Percentiles rank a stretch among this genome's conserved stretches.
phyloP scores from a whole-genome alignment of 1,284 basidiomycete genomes.

The Sporisorium reilianum region DNA sequence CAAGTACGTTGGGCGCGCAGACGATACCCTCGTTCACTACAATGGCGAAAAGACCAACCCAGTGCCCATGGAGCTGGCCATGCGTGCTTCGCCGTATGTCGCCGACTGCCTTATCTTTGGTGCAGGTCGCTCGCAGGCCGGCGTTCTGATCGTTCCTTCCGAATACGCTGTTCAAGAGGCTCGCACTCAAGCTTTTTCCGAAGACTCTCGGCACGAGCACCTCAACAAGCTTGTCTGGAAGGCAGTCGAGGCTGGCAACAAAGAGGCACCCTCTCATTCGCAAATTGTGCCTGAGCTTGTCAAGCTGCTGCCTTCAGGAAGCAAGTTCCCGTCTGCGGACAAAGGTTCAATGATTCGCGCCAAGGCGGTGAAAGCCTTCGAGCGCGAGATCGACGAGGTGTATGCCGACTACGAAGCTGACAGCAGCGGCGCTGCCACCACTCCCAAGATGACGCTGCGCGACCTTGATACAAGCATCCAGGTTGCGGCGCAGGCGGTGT shows the following conservation, averaged over 20 bases:
- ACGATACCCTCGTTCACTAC: slow-evolving; percentile 74
- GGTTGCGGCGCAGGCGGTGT: slow-evolving; percentile 9
- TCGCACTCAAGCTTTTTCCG: slow-evolving; percentile 19
- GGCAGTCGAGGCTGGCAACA: slow-evolving; percentile 19
- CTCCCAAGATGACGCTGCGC: not conserved
- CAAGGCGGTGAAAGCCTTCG: slow-evolving; percentile 7
- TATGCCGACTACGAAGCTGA: slow-evolving; percentile 32
- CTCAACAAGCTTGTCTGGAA: slow-evolving; percentile 11
- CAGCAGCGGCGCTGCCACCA: not conserved
- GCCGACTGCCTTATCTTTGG: slow-evolving; percentile 76
- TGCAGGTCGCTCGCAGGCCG: slow-evolving; percentile 73
- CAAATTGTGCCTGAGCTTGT: slow-evolving; percentile 35
- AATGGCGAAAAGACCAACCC: slow-evolving; percentile 54
- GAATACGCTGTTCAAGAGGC: slow-evolving; percentile 69
- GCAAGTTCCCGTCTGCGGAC: slow-evolving; percentile 20
- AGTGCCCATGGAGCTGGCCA: slow-evolving; percentile 38
- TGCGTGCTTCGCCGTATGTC: slow-evolving; percentile 63
- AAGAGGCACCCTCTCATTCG: slow-evolving; percentile 28
- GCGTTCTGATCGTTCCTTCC: slow-evolving; percentile 74
- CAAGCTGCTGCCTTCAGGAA: slow-evolving; percentile 14
- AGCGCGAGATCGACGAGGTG: slow-evolving; percentile 20
- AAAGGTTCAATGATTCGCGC: slow-evolving; percentile 32
- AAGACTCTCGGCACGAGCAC: slow-evolving; percentile 2
- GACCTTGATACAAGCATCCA: not conserved
- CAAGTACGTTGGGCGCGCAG: slow-evolving; percentile 76